Evolutionary conservation across 495 filamentous ascomycete genomes (phyloP).

Genomic region (Podospora fimiseda): DNA sequence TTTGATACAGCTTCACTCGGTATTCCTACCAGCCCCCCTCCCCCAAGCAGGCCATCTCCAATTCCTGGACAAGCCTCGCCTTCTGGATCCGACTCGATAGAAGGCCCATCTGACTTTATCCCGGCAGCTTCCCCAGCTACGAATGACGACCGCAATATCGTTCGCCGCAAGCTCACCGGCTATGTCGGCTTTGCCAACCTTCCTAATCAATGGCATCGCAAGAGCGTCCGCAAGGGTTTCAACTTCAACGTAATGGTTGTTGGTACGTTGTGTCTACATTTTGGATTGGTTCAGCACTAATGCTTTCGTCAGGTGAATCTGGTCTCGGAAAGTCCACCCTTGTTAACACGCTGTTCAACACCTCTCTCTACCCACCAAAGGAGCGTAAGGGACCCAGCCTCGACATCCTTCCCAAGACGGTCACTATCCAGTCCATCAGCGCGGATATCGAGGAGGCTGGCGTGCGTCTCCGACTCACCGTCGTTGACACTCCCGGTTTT

Average conservation of each 20-base stretch:
- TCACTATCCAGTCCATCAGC: slow-evolving; percentile 96
- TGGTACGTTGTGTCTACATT: slow-evolving; percentile 51
- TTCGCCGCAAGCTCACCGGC: slow-evolving; percentile 94
- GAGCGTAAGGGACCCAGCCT: slow-evolving; percentile 94
- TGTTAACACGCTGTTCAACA: slow-evolving; percentile 99
- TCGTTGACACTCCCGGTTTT: slow-evolving; percentile 96
- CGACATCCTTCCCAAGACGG: slow-evolving; percentile 98
- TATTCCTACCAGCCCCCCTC: slow-evolving; percentile 24
- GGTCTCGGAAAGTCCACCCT: slow-evolving; percentile 98
- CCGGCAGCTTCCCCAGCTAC: slow-evolving; percentile 61
- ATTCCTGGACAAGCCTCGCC: slow-evolving; percentile 47
- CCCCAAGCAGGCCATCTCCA: slow-evolving; percentile 27
- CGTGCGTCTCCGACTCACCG: slow-evolving; percentile 91
- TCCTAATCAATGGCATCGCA: slow-evolving; percentile 99
- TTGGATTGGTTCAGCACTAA: slow-evolving; percentile 9
- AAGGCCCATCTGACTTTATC: slow-evolving; percentile 79
- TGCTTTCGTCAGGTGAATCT: slow-evolving; percentile 71
- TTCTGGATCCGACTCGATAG: slow-evolving; percentile 38
- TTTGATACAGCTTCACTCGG: slow-evolving; percentile 45
- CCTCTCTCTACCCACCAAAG: slow-evolving; percentile 96
- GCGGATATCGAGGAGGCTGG: slow-evolving; percentile 99
- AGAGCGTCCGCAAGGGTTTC: slow-evolving; percentile 99
- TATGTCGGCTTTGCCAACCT: slow-evolving; percentile 98
- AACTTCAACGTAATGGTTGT: slow-evolving; percentile 99
- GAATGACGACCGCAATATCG: slow-evolving; percentile 91